phyloP scores from a whole-genome alignment of 2,329 filamentous ascomycete species.

The Nothomitra cinnamomea region DNA sequence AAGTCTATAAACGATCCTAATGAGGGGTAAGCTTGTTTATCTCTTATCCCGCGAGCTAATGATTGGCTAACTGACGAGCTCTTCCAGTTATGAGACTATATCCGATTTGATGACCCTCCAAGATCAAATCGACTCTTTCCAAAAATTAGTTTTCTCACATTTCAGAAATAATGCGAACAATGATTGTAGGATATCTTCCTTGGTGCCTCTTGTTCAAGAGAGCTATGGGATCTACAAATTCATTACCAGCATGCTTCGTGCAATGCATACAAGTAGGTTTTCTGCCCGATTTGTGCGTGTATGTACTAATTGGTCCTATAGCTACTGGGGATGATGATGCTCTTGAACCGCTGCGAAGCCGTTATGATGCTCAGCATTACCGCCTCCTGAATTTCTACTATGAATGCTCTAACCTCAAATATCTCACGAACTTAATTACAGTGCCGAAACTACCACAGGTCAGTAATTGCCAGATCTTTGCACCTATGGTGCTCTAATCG shows the following conservation, averaged over 20 bases:
- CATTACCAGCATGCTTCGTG: constrained; percentile 95
- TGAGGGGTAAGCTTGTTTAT: constrained; percentile 47
- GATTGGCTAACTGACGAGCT: constrained; percentile 12
- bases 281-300: neutral
- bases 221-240: constrained; percentile 99
- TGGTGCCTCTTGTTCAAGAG: constrained; percentile 88
- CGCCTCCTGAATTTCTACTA: constrained; percentile 96
- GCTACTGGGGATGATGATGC: constrained; percentile 89
- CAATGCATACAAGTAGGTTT: constrained; percentile 78
- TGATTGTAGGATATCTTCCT: constrained; percentile 84
- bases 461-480: constrained; percentile 28
- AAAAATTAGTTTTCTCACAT: constrained; percentile 95
- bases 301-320: constrained; percentile 17
- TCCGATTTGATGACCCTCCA: constrained; percentile 91
- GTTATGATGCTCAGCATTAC: constrained; percentile 94
- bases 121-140: constrained; percentile 96
- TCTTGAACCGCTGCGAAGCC: constrained; percentile 66
- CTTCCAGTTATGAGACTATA: constrained; percentile 63
- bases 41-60: neutral
- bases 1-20: constrained; percentile 98
- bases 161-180: constrained; percentile 86
- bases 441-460: constrained; percentile 79
- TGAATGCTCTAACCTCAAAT: constrained; percentile 93
- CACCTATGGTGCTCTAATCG: neutral
- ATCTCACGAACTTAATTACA: constrained; percentile 88